Conservation (phyloP, 441 rosid species). For the Manihot esculenta region DNA sequence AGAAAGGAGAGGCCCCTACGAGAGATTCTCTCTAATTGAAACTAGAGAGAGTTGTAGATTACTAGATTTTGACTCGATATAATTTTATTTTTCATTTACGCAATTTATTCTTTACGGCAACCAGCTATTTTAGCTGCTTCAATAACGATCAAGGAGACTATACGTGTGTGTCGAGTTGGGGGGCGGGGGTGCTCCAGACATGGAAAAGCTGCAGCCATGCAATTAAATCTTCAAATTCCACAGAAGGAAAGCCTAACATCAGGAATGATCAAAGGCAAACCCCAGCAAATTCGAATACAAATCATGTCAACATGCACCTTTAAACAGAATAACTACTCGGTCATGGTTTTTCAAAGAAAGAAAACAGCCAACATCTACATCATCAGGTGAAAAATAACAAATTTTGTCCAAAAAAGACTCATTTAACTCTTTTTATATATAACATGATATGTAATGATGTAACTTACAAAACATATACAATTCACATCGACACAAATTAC, state of each 20-base stretch:
- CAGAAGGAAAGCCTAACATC: background rate
- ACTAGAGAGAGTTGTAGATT: too few relatives aligned
- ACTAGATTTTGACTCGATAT: too few relatives aligned
- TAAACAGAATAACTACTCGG: too few relatives aligned
- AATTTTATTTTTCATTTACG: too few relatives aligned
- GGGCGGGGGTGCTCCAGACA: too few relatives aligned
- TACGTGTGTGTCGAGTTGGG: too few relatives aligned
- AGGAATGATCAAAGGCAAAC: background rate
- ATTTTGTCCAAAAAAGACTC: conserved; percentile 30
- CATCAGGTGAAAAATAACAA: conserved; percentile 18
- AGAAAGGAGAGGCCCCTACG: too few relatives aligned
- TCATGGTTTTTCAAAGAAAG: background rate
- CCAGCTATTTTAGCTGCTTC: background rate
- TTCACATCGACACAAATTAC: conserved; percentile 37
- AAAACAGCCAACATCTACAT: conserved; percentile 3
- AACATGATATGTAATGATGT: conserved; percentile 35
- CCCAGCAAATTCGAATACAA: background rate
- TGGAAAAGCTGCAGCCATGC: too few relatives aligned
- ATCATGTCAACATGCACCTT: background rate
- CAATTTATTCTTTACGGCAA: too few relatives aligned
- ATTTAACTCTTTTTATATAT: conserved; percentile 31
- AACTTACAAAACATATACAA: conserved; percentile 52
- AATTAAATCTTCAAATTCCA: background rate
- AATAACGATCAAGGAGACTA: too few relatives aligned
- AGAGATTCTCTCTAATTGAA: too few relatives aligned